These are phyloP conservation scores for Alloteropsis angusta DNA, from an alignment of 202 grass and related monocot species.

Conservation along the genomic window DNA sequence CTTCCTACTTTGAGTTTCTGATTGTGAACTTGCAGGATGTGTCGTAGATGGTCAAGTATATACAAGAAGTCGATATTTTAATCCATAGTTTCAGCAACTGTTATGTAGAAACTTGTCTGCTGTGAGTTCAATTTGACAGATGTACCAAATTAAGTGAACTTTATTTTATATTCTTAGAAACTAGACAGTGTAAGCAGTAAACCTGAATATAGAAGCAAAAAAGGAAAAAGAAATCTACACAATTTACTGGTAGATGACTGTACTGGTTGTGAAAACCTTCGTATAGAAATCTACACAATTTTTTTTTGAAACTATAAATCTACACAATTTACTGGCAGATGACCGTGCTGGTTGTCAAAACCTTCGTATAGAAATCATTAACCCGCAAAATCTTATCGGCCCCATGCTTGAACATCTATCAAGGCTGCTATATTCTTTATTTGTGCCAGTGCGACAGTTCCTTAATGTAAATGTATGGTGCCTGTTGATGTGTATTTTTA, in stretches of 20 bases:
- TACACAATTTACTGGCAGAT: background rate
- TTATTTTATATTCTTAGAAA: background rate
- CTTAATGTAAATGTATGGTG: background rate
- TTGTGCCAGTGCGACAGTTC: background rate
- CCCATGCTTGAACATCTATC: background rate
- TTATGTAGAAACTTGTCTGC: background rate
- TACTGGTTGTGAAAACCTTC: background rate
- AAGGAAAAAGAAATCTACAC: background rate
- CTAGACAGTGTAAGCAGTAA: background rate
- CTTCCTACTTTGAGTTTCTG: background rate
- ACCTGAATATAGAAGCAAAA: background rate
- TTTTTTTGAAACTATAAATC: no score
- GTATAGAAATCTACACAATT: constrained; percentile 3
- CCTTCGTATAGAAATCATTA: background rate
- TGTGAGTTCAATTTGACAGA: background rate
- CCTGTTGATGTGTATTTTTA: constrained; percentile 10
- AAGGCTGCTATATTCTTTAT: constrained; percentile 15
- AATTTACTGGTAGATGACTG: background rate
- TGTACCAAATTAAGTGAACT: background rate
- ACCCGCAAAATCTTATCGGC: background rate
- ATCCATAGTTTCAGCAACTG: background rate
- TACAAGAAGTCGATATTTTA: background rate
- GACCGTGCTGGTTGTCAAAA: background rate
- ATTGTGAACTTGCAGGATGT: background rate
- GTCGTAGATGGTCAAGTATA: background rate